These are phyloP conservation scores for Plasmodium gonderi DNA, from an alignment of 169 alveolate species.

Conservation along the genomic window DNA sequence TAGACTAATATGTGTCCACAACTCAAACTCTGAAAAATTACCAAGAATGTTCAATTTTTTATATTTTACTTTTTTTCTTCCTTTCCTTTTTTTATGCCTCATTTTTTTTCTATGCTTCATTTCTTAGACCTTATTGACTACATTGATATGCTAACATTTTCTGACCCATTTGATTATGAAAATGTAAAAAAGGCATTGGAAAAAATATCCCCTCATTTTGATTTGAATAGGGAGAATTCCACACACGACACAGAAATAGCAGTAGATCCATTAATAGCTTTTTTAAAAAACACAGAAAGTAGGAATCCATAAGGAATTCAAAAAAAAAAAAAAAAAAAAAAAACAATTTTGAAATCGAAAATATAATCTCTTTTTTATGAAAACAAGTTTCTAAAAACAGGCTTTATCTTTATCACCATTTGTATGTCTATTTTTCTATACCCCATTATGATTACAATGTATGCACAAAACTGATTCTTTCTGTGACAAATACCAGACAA, in stretches of 20 bases:
- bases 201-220: slow-evolving; percentile 40
- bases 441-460: too few species aligned
- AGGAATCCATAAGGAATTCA: neutral
- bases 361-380: neutral
- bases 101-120: neutral
- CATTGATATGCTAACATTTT: slow-evolving; percentile 42
- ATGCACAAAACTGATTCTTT: neutral
- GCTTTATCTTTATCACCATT: neutral
- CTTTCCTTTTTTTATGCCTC: neutral
- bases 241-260: neutral
- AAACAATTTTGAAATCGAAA: neutral
- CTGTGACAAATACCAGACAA: slow-evolving; percentile 7
- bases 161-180: slow-evolving; percentile 61
- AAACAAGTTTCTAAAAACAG: neutral
- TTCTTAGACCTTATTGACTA: slow-evolving; percentile 50
- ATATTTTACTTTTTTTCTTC: neutral
- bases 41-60: neutral
- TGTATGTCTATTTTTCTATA: neutral
- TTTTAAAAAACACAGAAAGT: slow-evolving; percentile 45
- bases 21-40: neutral
- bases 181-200: slow-evolving; percentile 50
- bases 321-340: too few species aligned
- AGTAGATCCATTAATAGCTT: slow-evolving; percentile 59
- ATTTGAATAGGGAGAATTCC: slow-evolving; percentile 7
- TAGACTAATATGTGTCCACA: neutral